Percentiles rank a stretch among this genome's conserved stretches.
Conservation (phyloP, 2,329 filamentous ascomycete genomes). For the Ophiostoma sp. region DNA sequence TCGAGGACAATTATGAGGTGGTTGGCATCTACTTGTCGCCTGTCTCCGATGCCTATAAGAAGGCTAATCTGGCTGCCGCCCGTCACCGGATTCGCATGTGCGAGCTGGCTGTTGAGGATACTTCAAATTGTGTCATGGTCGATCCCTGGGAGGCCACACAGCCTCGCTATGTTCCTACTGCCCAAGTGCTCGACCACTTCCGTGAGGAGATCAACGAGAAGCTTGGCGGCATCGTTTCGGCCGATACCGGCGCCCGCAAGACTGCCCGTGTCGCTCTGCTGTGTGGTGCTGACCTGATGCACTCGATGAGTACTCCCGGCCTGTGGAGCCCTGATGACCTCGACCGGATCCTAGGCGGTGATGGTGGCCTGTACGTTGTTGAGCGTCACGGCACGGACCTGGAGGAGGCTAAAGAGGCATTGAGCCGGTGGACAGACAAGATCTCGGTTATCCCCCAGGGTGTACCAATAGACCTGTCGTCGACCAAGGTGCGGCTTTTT, state of each 20-base stretch:
- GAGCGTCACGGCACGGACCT: slow-evolving; percentile 80
- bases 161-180: slow-evolving; percentile 80
- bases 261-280: slow-evolving; percentile 72
- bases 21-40: slow-evolving; percentile 79
- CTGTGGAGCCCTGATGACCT: slow-evolving; percentile 83
- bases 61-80: slow-evolving; percentile 61
- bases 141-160: slow-evolving; percentile 53
- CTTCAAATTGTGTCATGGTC: slow-evolving; percentile 77
- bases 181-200: slow-evolving; percentile 85
- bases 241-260: slow-evolving; percentile 40
- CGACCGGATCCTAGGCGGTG: slow-evolving; percentile 76
- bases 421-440: slow-evolving; percentile 79
- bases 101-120: slow-evolving; percentile 67
- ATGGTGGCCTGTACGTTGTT: slow-evolving; percentile 80
- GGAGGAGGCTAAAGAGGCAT: slow-evolving; percentile 75
- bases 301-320: slow-evolving; percentile 68
- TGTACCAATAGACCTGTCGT: slow-evolving; percentile 78
- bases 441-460: slow-evolving; percentile 84
- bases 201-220: slow-evolving; percentile 82
- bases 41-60: slow-evolving; percentile 62
- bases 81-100: slow-evolving; percentile 66
- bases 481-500: slow-evolving; percentile 75
- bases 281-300: slow-evolving; percentile 68
- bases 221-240: slow-evolving; percentile 58
- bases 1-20: slow-evolving; percentile 61